Percentiles rank a stretch among this genome's conserved stretches.
These are phyloP conservation scores for Phaseolus lunatus DNA, from an alignment of 306 rosid species.

Conservation along the genomic window DNA sequence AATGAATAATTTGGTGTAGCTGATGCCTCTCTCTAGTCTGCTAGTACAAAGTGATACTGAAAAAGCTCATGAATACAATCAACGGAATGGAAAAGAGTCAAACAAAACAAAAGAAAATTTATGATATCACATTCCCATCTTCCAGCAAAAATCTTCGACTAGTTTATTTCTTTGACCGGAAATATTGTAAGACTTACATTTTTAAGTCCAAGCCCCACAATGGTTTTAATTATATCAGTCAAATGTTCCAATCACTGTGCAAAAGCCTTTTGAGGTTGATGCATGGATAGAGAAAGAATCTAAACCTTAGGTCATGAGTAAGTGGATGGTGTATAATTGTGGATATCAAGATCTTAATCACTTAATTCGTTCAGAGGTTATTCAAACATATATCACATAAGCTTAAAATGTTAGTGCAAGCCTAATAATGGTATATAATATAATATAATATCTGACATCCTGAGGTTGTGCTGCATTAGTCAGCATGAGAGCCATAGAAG, in stretches of 20 bases:
- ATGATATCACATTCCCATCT: background rate
- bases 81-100: background rate
- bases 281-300: background rate
- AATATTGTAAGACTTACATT: background rate
- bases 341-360: constrained; percentile 8
- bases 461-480: constrained; percentile 12
- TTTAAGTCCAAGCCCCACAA: background rate
- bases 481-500: background rate
- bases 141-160: background rate
- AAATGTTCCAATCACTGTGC: background rate
- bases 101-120: background rate
- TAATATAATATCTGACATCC: background rate
- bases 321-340: background rate
- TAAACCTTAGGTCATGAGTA: background rate
- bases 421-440: background rate
- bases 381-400: constrained; percentile 10
- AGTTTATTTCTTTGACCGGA: constrained; percentile 15
- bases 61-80: background rate
- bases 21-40: background rate
- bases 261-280: constrained; percentile 19
- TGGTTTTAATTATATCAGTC: background rate
- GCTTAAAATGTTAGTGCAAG: constrained; percentile 37
- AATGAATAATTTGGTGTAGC: background rate
- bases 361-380: background rate
- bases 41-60: background rate